These are phyloP conservation scores for Phlyctochytrium arcticum DNA, from an alignment of 192 early-diverging fungal genomes.

Conservation along the genomic window DNA sequence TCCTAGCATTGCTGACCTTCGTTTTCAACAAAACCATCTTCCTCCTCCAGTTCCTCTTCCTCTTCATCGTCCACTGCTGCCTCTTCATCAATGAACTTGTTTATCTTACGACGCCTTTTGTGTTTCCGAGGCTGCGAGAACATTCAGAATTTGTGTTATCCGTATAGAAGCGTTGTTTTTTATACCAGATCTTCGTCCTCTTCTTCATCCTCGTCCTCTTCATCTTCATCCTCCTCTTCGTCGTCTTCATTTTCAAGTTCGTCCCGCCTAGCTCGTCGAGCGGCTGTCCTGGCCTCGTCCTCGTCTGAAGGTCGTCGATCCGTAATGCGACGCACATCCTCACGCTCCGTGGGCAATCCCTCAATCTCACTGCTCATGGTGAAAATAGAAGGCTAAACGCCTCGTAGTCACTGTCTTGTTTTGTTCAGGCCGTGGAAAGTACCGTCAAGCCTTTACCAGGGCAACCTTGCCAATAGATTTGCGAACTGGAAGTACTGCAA, in stretches of 20 bases:
- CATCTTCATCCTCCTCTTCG: constrained; percentile 12
- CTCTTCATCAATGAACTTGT: constrained; percentile 64
- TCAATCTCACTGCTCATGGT: no score
- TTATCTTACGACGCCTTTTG: constrained; percentile 8
- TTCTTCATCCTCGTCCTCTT: constrained; percentile 13
- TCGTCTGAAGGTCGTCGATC: background rate
- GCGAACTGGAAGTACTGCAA: no score
- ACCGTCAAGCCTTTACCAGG: no score
- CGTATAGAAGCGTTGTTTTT: background rate
- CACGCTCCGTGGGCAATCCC: no score
- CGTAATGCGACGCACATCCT: no score
- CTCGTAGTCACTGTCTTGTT: no score
- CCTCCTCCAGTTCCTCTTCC: constrained; percentile 70
- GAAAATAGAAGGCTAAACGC: no score
- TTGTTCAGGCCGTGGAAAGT: no score
- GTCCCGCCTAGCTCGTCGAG: no score
- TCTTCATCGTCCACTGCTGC: constrained; percentile 75
- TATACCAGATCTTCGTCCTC: constrained; percentile 3
- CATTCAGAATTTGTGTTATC: background rate
- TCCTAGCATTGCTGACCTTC: background rate
- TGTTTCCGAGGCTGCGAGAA: background rate
- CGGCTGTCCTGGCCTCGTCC: background rate
- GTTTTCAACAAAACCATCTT: constrained; percentile 40
- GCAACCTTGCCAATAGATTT: no score
- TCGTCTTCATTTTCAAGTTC: constrained; percentile 2